A percentile compares a stretch with the other conserved stretches of the same genome.
Evolutionary conservation across 768 basidiomycete species (phyloP).

Genomic region (Polyporus arcularius): DNA sequence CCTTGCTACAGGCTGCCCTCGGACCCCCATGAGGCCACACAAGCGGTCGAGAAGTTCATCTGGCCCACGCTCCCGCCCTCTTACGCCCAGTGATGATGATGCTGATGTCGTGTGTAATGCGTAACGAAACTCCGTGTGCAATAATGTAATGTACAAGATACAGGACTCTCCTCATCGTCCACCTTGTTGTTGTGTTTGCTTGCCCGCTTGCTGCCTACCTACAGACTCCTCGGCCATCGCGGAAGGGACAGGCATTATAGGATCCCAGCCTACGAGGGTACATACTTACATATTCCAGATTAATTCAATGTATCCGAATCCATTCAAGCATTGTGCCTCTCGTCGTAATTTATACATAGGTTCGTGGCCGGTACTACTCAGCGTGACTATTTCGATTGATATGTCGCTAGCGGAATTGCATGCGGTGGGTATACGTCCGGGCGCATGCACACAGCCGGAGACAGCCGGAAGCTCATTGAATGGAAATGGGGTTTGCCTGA

Average conservation of each 20-base stretch:
- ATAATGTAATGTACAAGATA: neutral
- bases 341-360: too few species aligned
- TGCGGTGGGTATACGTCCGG: too few species aligned
- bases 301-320: too few species aligned
- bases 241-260: neutral
- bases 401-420: too few species aligned
- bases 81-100: slow-evolving; percentile 1
- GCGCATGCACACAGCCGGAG: too few species aligned
- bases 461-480: too few species aligned
- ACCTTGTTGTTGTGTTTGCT: neutral
- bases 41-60: slow-evolving; percentile 78
- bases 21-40: slow-evolving; percentile 65
- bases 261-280: neutral
- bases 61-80: slow-evolving; percentile 42
- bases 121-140: neutral
- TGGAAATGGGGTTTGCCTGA: too few species aligned
- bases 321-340: too few species aligned
- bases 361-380: too few species aligned
- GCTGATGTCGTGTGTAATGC: neutral
- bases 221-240: neutral
- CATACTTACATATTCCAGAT: too few species aligned
- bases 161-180: neutral
- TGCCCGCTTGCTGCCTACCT: neutral
- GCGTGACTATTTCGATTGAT: too few species aligned
- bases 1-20: slow-evolving; percentile 59